A percentile compares a stretch with the other conserved stretches of the same genome.
These are phyloP conservation scores for Boletales sp. DNA, from an alignment of 768 basidiomycete species.

Conservation along the genomic window DNA sequence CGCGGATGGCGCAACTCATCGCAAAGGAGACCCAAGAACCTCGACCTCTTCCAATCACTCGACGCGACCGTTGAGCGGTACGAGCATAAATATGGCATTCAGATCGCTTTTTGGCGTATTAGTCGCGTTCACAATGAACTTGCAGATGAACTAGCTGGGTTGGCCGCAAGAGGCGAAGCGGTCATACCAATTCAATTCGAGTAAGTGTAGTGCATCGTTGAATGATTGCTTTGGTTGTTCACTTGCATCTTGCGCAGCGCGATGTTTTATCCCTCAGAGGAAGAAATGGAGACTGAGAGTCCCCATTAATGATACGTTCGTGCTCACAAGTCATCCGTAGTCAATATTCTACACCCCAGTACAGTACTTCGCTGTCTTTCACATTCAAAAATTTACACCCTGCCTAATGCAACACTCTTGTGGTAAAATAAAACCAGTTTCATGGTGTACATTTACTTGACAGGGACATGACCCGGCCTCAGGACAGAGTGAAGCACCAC, in stretches of 20 bases:
- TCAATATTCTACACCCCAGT: too few relatives aligned
- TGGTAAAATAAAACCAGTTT: too few relatives aligned
- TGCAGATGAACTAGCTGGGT: slow-evolving; percentile 10
- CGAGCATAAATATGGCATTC: slow-evolving; percentile 5
- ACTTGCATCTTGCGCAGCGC: not conserved
- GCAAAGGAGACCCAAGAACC: slow-evolving; percentile 12
- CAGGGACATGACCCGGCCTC: too few relatives aligned
- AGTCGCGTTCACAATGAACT: slow-evolving; percentile 9
- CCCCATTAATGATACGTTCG: too few relatives aligned
- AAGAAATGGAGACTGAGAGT: not conserved
- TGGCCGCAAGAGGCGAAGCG: slow-evolving; percentile 4
- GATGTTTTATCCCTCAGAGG: too few relatives aligned
- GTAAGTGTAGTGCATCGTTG: not conserved
- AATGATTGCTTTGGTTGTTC: not conserved
- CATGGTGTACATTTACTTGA: too few relatives aligned
- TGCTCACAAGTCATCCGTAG: too few relatives aligned
- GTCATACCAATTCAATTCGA: slow-evolving; percentile 1
- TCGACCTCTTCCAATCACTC: slow-evolving; percentile 14
- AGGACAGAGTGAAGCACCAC: too few relatives aligned
- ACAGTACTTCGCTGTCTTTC: too few relatives aligned
- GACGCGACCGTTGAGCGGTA: not conserved
- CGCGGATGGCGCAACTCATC: slow-evolving; percentile 10
- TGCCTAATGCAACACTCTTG: too few relatives aligned
- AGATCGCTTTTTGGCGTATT: slow-evolving; percentile 15
- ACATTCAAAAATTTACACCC: too few relatives aligned